A percentile compares a stretch with the other conserved stretches of the same genome.
phyloP scores from a whole-genome alignment of 148 eudicot genomes.

The Cornus controversa region DNA sequence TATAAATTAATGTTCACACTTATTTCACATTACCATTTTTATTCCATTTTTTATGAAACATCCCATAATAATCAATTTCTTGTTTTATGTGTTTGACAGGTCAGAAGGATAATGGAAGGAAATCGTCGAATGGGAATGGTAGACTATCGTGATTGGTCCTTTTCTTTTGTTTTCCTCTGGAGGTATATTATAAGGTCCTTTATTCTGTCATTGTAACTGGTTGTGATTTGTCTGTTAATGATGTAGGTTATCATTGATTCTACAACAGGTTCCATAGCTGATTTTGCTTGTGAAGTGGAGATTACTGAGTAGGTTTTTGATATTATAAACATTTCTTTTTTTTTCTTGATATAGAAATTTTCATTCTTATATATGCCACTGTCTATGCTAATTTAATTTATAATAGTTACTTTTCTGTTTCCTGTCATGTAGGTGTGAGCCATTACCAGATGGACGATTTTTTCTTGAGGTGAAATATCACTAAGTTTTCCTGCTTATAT shows the following conservation, averaged over 20 bases:
- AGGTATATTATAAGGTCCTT: slow-evolving; percentile 16
- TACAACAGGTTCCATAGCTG: slow-evolving; percentile 73
- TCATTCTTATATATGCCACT: too few relatives aligned
- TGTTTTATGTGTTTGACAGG: slow-evolving; percentile 41
- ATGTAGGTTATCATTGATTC: slow-evolving; percentile 66
- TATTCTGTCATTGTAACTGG: too few relatives aligned
- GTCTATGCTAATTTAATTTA: too few relatives aligned
- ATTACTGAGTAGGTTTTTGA: slow-evolving; percentile 69
- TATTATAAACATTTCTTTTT: too few relatives aligned
- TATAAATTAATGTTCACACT: too few relatives aligned
- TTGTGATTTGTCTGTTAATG: too few relatives aligned
- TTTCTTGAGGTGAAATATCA: slow-evolving; percentile 59
- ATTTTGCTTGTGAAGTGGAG: slow-evolving; percentile 97
- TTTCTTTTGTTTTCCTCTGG: slow-evolving; percentile 19
- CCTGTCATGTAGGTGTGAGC: slow-evolving; percentile 63
- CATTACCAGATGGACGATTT: slow-evolving; percentile 87
- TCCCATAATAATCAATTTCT: too few relatives aligned
- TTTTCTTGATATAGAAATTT: too few relatives aligned
- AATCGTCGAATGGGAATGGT: slow-evolving; percentile 94
- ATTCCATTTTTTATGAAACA: too few relatives aligned
- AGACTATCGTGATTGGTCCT: slow-evolving; percentile 20
- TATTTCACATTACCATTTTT: too few relatives aligned
- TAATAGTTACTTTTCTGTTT: too few relatives aligned
- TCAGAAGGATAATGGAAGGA: slow-evolving; percentile 92
- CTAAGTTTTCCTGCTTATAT: not conserved